Base-by-base conservation (phyloP, 139 green algal species). In the Dunaliella sp. region DNA sequence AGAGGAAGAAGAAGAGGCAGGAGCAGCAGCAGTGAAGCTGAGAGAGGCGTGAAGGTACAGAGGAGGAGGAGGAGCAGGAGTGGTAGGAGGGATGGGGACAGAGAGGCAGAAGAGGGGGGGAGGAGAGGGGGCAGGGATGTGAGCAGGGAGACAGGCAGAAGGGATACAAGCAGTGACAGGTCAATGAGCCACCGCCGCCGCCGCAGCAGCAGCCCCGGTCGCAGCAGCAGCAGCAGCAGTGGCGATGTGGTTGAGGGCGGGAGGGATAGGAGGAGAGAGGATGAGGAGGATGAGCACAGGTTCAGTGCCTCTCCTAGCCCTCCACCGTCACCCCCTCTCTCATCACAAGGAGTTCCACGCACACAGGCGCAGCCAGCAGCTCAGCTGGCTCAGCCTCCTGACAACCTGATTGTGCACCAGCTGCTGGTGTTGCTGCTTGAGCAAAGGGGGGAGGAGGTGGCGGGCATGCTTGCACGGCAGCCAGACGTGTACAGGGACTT, bases 341-440 rank as follows among this genome's bases (percentile, higher is more conserved):
- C n/a, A n/a, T n/a, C n/a, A n/a, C n/a, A n/a, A n/a, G n/a, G n/a
- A n/a, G n/a, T n/a, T n/a, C n/a, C n/a, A n/a, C n/a, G n/a, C n/a
- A n/a, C n/a, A n/a, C n/a, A n/a, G n/a, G n/a, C n/a, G n/a, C n/a
- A n/a, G n/a, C n/a, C n/a, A n/a, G n/a, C n/a, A n/a, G n/a, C 76
- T 38, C 76, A 1, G 7, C 76, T 81, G 76, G n/a, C 76, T n/a
- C 1, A 28, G 3, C 26, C 36, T 21, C 78, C n/a, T 32, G 34
- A 78, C 7, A 78, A 32, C 28, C 73, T 36, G 12, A 32, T 78
- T 16, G 28, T 34, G 57, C 58, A 79, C 31, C 81, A 85, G 58
- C 81, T 85, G 81, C 57, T 85, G 58, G 57, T 65, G 58, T 31
- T 85, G 31, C 3, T 65, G 57, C 21, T 78, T n/a, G 57, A 85